A percentile compares a stretch with the other conserved stretches of the same genome.
These are phyloP conservation scores for Xylaria intraflava DNA, from an alignment of 495 filamentous ascomycete genomes.

Conservation along the genomic window DNA sequence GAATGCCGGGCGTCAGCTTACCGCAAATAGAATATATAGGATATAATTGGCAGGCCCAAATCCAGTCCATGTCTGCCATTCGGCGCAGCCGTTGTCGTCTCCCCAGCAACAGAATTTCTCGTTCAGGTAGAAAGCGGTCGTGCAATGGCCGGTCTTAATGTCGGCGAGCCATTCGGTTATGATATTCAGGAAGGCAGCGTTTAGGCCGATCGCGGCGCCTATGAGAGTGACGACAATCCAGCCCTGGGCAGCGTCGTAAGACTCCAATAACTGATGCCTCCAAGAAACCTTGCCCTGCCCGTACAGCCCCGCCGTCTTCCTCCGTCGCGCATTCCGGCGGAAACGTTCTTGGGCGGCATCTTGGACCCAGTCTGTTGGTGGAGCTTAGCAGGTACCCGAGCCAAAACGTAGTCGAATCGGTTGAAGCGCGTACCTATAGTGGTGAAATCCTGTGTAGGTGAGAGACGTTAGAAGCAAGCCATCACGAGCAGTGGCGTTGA, in stretches of 20 bases:
- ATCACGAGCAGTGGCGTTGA: neutral
- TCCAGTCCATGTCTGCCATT: slow-evolving; percentile 87
- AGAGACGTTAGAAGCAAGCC: neutral
- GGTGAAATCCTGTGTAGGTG: slow-evolving; percentile 57
- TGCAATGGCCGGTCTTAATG: slow-evolving; percentile 90
- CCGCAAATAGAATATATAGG: slow-evolving; percentile 83
- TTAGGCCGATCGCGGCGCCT: slow-evolving; percentile 84
- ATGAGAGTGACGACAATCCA: slow-evolving; percentile 98
- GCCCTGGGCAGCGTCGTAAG: slow-evolving; percentile 93
- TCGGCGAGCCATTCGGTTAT: slow-evolving; percentile 96
- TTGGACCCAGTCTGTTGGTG: slow-evolving; percentile 78
- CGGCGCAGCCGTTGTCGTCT: slow-evolving; percentile 77
- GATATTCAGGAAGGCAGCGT: slow-evolving; percentile 91
- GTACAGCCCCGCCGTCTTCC: slow-evolving; percentile 68
- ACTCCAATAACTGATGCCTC: slow-evolving; percentile 74
- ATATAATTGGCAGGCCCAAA: slow-evolving; percentile 76
- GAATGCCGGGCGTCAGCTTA: slow-evolving; percentile 32
- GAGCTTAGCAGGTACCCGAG: slow-evolving; percentile 3
- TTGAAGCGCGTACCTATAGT: slow-evolving; percentile 62
- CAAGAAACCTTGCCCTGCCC: slow-evolving; percentile 68
- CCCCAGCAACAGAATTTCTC: slow-evolving; percentile 99
- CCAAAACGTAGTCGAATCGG: neutral
- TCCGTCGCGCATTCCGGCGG: slow-evolving; percentile 66
- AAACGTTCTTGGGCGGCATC: slow-evolving; percentile 89
- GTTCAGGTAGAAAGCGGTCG: slow-evolving; percentile 93